Evolutionary conservation across 441 rosid genomes (phyloP).

Genomic region (Brassica hybrid): DNA sequence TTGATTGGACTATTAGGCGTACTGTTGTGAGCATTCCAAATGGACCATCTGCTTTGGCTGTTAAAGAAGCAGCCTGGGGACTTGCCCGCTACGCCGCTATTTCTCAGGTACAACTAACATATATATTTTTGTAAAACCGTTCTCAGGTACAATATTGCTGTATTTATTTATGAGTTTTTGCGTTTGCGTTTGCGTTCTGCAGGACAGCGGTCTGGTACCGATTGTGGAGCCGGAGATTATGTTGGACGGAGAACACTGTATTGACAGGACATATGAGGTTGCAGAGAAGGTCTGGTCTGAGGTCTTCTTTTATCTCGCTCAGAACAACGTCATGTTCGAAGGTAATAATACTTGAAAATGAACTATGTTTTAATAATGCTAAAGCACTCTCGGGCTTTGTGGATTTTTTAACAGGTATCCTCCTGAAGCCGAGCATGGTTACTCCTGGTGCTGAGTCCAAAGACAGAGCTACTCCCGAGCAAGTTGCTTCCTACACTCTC

Average conservation of each 20-base stretch:
- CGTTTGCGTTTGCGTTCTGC: not conserved
- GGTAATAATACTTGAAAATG: not conserved
- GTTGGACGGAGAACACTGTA: not conserved
- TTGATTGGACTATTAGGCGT: not conserved
- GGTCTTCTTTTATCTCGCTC: not conserved
- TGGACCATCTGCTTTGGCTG: slow-evolving; percentile 5
- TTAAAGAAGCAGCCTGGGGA: slow-evolving; percentile 4
- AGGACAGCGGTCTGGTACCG: slow-evolving; percentile 4
- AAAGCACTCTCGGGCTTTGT: not conserved
- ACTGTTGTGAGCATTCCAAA: slow-evolving; percentile 3
- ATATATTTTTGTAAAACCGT: not conserved
- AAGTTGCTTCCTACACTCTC: slow-evolving; percentile 4
- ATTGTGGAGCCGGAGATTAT: slow-evolving; percentile 2
- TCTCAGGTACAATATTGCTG: not conserved
- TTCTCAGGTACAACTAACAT: not conserved
- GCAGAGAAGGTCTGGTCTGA: slow-evolving; percentile 7
- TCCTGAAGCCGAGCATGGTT: not conserved
- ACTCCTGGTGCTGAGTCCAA: not conserved
- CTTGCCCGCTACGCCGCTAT: slow-evolving; percentile 1
- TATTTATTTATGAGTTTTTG: not conserved
- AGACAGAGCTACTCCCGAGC: slow-evolving; percentile 6
- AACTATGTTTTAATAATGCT: not conserved
- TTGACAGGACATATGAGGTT: not conserved
- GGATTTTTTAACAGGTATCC: not conserved
- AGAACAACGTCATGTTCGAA: slow-evolving; percentile 3